These are phyloP conservation scores for Leucosporidium scottii DNA, from an alignment of 768 basidiomycete species.

Conservation along the genomic window DNA sequence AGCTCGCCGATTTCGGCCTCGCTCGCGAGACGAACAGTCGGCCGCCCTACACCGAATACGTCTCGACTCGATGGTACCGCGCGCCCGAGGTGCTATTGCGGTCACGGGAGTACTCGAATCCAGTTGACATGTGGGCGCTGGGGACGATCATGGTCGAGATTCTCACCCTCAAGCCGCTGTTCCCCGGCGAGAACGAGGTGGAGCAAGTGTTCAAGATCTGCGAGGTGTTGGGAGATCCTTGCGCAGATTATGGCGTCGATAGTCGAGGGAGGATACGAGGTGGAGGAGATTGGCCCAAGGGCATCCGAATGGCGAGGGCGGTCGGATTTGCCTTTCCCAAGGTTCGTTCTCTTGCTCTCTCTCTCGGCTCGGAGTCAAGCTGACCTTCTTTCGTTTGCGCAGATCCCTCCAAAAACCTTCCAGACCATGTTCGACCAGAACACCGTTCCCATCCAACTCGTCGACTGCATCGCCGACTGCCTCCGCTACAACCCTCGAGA, in stretches of 20 bases:
- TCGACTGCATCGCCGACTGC: constrained; percentile 86
- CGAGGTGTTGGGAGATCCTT: constrained; percentile 87
- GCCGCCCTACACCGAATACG: constrained; percentile 98
- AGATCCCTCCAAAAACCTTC: constrained; percentile 44
- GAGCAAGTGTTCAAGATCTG: constrained; percentile 89
- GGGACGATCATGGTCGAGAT: constrained; percentile 98
- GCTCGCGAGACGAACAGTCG: constrained; percentile 78
- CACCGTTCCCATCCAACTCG: constrained; percentile 65
- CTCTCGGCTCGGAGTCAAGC: neutral
- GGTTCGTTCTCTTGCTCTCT: constrained; percentile 48
- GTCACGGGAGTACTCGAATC: constrained; percentile 86
- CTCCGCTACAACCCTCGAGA: constrained; percentile 84
- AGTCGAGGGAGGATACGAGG: constrained; percentile 61
- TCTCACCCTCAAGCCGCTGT: constrained; percentile 86
- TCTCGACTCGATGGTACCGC: constrained; percentile 98
- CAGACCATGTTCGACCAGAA: constrained; percentile 64
- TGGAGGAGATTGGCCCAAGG: constrained; percentile 79
- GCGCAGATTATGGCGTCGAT: constrained; percentile 72
- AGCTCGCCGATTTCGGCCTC: constrained; percentile 96
- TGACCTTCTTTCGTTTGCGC: neutral
- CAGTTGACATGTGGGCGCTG: constrained; percentile 99
- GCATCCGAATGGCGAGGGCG: constrained; percentile 75
- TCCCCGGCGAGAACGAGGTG: constrained; percentile 84
- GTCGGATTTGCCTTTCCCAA: constrained; percentile 85
- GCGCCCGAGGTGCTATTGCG: constrained; percentile 92